Conservation (phyloP, 75 land plant species). For the Picea glauca region DNA sequence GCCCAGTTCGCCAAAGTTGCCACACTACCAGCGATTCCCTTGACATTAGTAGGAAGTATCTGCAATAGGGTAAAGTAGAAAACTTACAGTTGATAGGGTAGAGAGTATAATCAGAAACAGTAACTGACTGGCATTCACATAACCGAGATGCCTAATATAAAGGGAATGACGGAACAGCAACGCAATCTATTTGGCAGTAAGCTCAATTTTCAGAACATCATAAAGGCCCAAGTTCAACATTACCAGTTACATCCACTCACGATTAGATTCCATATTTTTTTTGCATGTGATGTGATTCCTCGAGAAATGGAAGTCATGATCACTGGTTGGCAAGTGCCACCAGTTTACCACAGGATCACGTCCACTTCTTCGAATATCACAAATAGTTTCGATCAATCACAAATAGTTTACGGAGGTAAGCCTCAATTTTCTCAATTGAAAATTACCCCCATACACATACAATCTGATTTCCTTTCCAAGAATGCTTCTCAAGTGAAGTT, state of each 20-base stretch:
- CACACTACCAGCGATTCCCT: conserved; percentile 80
- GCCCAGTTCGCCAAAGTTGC: conserved; percentile 86
- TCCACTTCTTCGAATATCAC: not conserved
- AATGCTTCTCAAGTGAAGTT: too few species aligned
- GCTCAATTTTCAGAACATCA: not conserved
- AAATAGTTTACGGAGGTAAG: not conserved
- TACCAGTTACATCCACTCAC: not conserved
- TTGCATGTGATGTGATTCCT: conserved; percentile 6
- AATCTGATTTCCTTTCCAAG: too few species aligned
- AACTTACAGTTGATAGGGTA: too few species aligned
- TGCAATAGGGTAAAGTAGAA: conserved; percentile 17
- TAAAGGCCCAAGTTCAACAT: conserved; percentile 3
- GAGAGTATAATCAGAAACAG: too few species aligned
- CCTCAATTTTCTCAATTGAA: too few species aligned
- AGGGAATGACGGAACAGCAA: not conserved
- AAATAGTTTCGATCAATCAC: not conserved
- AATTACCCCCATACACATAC: too few species aligned
- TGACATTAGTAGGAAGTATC: conserved; percentile 77
- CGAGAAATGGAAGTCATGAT: conserved; percentile 4
- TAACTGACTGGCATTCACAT: not conserved
- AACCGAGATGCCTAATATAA: not conserved
- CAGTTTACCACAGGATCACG: not conserved
- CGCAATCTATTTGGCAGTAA: not conserved
- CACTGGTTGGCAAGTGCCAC: not conserved
- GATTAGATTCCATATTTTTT: not conserved